Evolutionary conservation across 768 basidiomycete species (phyloP), one percentile per base, ranked within the genome.

Genomic region (Ephemerocybe angulata): DNA sequence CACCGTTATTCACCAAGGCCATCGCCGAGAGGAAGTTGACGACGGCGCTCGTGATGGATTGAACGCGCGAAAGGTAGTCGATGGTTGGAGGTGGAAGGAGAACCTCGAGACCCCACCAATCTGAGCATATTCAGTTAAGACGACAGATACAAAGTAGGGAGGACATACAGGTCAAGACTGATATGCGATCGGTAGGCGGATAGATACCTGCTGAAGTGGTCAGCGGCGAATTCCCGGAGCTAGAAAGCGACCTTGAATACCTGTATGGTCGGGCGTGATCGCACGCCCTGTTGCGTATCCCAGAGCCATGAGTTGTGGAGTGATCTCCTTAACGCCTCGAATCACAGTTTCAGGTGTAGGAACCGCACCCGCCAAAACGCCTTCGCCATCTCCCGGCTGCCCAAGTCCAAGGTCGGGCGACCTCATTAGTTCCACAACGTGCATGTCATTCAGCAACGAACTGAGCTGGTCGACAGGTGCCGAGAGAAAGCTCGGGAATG

Each of bases 41-140:
- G 30, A 89, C 65, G 0, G 86, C 72, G 58, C 76, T 71, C 22
- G 86, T 68, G 55, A 91, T 76, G 42, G 87, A 84, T 50, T 85
- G 73, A 1, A 72, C 83, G 50, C 72, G 76, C 86, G 70, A 66
- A 19, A 95, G 77, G 63, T 83, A 80, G 27, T 63, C 65, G 31
- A 95, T 62, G 1, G 89, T 81, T 1, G 90, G 80, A 19, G 85
- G 80, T 3, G 93, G 92, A 25, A 95, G 75, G 31, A 84, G 77
- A 0, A 93, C 53, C 64, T 95, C 92, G 12, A 90, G 73, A 13
- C 92, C 92, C 92, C 92, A 95, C 92, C 92, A 93, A 68, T 93
- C 90, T 93, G 25, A 58, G 22, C 54, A 22, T 54, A 40, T 44
- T 44, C 54, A 44, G 15, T 38, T 56, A 29, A 46, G 41, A 51